Evolutionary conservation across 208 protist species (phyloP).

Genomic region (Phytomonas francai): DNA sequence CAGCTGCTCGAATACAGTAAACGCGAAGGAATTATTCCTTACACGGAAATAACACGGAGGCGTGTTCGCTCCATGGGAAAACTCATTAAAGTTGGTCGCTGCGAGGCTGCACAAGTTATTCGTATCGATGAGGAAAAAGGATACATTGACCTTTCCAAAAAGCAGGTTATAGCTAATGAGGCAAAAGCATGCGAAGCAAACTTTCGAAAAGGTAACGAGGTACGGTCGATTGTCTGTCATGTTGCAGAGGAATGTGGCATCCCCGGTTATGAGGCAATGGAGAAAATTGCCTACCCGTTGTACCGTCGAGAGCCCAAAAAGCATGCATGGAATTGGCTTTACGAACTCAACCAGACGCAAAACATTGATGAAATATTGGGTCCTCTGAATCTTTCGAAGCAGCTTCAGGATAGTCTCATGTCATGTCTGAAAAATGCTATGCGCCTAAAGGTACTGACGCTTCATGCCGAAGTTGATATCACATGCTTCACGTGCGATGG

Average conservation of each 20-base stretch:
- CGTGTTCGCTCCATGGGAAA: conserved; percentile 98
- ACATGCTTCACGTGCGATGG: conserved; percentile 98
- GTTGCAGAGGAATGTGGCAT: conserved; percentile 86
- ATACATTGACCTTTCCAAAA: conserved; percentile 99
- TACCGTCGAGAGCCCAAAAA: conserved; percentile 75
- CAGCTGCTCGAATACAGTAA: conserved; percentile 98
- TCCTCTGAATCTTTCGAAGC: conserved; percentile 59
- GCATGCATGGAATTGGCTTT: conserved; percentile 72
- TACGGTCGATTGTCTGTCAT: conserved; percentile 95
- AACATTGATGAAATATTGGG: conserved; percentile 67
- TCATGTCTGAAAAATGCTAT: conserved; percentile 83
- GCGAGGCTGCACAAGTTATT: conserved; percentile 96
- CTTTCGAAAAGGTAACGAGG: conserved; percentile 94
- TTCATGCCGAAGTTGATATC: conserved; percentile 95
- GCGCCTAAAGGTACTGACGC: conserved; percentile 74
- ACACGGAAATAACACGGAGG: conserved; percentile 95
- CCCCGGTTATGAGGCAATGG: conserved; percentile 70
- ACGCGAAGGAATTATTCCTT: conserved; percentile 98
- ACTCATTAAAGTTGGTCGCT: conserved; percentile 96
- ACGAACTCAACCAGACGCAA: conserved; percentile 63
- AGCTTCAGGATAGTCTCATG: conserved; percentile 44
- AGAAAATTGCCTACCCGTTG: conserved; percentile 95
- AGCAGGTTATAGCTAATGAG: conserved; percentile 93
- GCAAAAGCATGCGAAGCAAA: conserved; percentile 90
- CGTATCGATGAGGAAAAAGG: conserved; percentile 98